Percentiles rank a stretch among this genome's conserved stretches.
Conservation (phyloP, 23 red algal species). For the Pyropia yezoensis region DNA sequence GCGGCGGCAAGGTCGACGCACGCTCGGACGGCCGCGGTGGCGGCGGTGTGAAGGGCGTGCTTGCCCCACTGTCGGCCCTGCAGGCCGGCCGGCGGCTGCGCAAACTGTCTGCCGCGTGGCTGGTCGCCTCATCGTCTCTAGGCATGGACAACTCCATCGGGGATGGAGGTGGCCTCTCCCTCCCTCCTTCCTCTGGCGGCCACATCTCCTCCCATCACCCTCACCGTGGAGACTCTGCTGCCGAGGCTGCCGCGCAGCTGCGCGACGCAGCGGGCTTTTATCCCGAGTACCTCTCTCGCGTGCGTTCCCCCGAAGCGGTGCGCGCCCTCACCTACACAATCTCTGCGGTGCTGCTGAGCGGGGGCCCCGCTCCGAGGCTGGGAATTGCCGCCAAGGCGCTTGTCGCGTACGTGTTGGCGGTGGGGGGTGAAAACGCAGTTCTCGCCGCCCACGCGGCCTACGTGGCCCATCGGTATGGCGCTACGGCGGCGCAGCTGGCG, state of each 20-base stretch:
- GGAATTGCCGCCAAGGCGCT: slow-evolving; percentile 15
- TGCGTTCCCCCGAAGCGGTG: slow-evolving; percentile 6
- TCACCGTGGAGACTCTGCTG: slow-evolving; percentile 5
- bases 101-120: slow-evolving; percentile 3
- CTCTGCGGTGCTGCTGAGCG: slow-evolving; percentile 14
- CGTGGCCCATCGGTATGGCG: slow-evolving; percentile 41
- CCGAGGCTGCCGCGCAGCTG: slow-evolving; percentile 10
- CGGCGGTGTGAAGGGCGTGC: too few species aligned
- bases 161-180: slow-evolving; percentile 7
- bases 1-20: too few species aligned
- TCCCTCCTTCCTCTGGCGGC: slow-evolving; percentile 14
- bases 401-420: slow-evolving; percentile 27
- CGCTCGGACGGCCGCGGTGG: too few species aligned
- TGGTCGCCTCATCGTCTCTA: background rate
- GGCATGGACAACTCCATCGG: slow-evolving; percentile 10
- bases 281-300: slow-evolving; percentile 25
- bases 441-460: slow-evolving; percentile 48
- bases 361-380: background rate
- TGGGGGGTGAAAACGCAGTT: slow-evolving; percentile 25
- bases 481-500: slow-evolving; percentile 15
- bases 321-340: slow-evolving; percentile 39
- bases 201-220: slow-evolving; percentile 9
- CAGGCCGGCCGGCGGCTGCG: too few species aligned
- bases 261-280: slow-evolving; percentile 34
- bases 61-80: too few species aligned